Evolutionary conservation across 2,329 filamentous ascomycete species (phyloP).

Genomic region (Plenodomus lindquistii): DNA sequence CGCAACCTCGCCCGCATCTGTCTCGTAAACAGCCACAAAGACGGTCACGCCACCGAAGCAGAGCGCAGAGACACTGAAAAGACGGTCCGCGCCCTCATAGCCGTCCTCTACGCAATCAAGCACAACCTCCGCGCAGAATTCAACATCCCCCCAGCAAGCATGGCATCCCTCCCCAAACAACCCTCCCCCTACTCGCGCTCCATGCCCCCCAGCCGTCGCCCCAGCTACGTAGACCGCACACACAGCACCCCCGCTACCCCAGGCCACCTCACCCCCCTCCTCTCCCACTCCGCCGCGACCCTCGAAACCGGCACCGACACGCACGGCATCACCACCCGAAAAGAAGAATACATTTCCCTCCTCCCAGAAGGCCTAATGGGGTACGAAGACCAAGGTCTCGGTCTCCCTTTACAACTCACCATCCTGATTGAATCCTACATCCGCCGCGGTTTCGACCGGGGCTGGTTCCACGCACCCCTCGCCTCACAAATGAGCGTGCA

Average conservation of each 20-base stretch:
- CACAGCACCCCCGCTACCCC: conserved; percentile 4
- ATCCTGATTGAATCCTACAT: conserved; percentile 65
- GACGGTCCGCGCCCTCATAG: conserved; percentile 61
- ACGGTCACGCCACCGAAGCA: conserved; percentile 22
- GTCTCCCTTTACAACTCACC: conserved; percentile 63
- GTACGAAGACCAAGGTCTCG: conserved; percentile 61
- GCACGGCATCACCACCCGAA: conserved; percentile 37
- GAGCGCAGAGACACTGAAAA: conserved; percentile 63
- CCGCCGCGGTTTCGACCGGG: conserved; percentile 57
- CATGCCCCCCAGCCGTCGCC: conserved; percentile 21
- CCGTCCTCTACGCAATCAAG: conserved; percentile 66
- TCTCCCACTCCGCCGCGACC: conserved; percentile 20
- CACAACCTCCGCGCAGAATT: conserved; percentile 68
- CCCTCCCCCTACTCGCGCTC: conserved; percentile 19
- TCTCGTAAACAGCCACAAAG: conserved; percentile 51
- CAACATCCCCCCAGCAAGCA: conserved; percentile 45
- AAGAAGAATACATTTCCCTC: conserved; percentile 56
- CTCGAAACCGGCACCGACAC: conserved; percentile 34
- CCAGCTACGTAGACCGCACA: conserved; percentile 32
- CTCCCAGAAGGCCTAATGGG: conserved; percentile 56
- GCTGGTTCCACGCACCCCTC: conserved; percentile 64
- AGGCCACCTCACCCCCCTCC: conserved; percentile 11
- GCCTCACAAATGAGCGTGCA: conserved; percentile 62
- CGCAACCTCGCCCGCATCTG: conserved; percentile 63
- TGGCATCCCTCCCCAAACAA: conserved; percentile 24